Conservation (phyloP, 2,329 filamentous ascomycete species). For the Gyromitra esculenta region DNA sequence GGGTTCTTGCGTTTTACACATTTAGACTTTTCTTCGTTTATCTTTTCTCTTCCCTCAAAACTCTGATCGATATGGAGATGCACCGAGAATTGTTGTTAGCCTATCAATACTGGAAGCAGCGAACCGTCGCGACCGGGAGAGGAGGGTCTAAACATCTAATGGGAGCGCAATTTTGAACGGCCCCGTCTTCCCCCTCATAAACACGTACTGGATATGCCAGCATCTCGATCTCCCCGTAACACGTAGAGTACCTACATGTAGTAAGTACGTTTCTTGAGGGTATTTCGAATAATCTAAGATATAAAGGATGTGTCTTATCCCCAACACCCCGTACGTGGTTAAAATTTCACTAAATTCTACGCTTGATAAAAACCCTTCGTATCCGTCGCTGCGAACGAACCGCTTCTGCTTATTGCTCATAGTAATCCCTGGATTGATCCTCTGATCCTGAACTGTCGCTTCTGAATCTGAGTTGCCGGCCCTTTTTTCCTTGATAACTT, state of each 20-base stretch:
- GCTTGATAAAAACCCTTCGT: neutral
- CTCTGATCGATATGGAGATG: conserved; percentile 1
- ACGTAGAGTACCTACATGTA: no score
- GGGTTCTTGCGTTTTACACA: neutral
- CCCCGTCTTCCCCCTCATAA: neutral
- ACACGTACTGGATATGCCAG: conserved; percentile 4
- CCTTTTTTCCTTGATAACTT: neutral
- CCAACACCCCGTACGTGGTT: conserved; percentile 12
- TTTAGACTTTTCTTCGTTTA: neutral
- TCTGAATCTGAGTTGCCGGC: neutral
- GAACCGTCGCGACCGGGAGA: conserved; percentile 2
- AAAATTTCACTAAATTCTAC: neutral
- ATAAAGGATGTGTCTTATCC: conserved; percentile 26
- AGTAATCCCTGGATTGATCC: conserved; percentile 8
- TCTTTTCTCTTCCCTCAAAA: conserved; percentile 4
- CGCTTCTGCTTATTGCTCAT: neutral
- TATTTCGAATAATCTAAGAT: conserved; percentile 20
- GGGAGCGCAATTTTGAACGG: conserved; percentile 11
- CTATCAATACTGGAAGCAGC: conserved; percentile 29
- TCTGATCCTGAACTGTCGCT: conserved; percentile 25
- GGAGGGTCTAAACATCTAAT: conserved; percentile 23
- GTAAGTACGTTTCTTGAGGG: conserved; percentile 10
- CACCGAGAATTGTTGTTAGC: conserved; percentile 18
- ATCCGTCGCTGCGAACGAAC: neutral
- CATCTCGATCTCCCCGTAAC: conserved; percentile 11